Evolutionary conservation across 1,284 basidiomycete species (phyloP), one percentile per base, ranked within the genome.

Genomic region (Rhodotorula sp.): DNA sequence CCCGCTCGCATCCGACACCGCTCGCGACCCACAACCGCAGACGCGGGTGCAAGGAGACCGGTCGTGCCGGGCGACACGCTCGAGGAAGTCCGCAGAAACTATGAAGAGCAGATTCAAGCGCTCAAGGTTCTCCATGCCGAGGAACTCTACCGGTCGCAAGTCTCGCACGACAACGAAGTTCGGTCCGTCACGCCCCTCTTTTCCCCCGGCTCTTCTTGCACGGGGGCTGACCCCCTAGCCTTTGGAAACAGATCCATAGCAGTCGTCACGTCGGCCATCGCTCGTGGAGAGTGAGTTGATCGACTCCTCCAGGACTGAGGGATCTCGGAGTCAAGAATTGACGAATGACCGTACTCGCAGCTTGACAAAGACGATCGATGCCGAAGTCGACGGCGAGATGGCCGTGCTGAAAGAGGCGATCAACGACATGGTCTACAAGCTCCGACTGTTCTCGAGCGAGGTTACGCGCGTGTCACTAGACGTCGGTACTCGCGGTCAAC

Each of bases 401-500:
- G 74, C 71, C 7, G 64, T 64, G 2, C 64, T 76, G 59, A 75
- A 76, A 63, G 63, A 97, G 76, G 94, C 95, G 77, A 96, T 98
- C 84, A 98, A 98, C 79, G 89, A 90, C 57, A 97, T 98, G 92
- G 69, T 71, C 71, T 83, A 83, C 45, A 82, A 85, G 71, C 84
- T 84, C 46, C 66, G 79, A 33, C 72, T 76, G 17, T 73, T 74
- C 62, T 74, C 71, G 51, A 65, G 69, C 71, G 67, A 73, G 45
- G 68, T 74, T 20, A 70, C 69, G 51, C 74, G 93, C 89, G 77
- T 79, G 1, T 74, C 76, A 6, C 84, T 94, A 62, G 93, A 96
- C 84, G 93, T 95, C 76, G 92, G 93, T 42, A 94, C 92, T 12
- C 89, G 91, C 80, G 94, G 94, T 80, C 92, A 93, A 61, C 83